phyloP scores from a whole-genome alignment of 1,284 basidiomycete genomes.

The Ustilago shanxiensis region DNA sequence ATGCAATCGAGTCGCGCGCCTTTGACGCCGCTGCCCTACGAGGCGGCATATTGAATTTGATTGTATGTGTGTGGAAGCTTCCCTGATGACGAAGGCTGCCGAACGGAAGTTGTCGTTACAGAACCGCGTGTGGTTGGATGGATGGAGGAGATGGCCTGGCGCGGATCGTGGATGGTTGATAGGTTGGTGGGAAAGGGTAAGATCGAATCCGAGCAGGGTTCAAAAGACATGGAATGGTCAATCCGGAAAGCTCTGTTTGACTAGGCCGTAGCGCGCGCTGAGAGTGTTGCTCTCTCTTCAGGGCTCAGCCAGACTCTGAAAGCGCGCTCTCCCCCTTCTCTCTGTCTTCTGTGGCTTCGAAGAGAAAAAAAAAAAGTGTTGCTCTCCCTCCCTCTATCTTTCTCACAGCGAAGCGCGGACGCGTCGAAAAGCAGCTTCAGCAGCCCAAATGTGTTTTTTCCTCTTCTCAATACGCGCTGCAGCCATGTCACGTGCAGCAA shows the following conservation, averaged over 20 bases:
- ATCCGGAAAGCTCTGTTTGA: background rate
- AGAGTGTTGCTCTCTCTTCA: slow-evolving; percentile 14
- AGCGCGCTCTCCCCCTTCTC: slow-evolving; percentile 6
- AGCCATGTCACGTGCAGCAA: slow-evolving; percentile 25
- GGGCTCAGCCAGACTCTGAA: no score
- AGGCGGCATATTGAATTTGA: slow-evolving; percentile 22
- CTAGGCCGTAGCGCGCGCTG: background rate
- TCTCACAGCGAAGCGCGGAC: background rate
- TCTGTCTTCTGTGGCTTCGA: background rate
- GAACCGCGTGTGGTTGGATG: no score
- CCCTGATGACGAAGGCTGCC: no score
- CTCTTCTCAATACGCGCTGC: slow-evolving; percentile 16
- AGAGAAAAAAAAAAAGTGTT: slow-evolving; percentile 25
- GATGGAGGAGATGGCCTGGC: no score
- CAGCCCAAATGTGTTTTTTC: slow-evolving; percentile 12
- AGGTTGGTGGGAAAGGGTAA: background rate
- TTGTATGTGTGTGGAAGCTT: background rate
- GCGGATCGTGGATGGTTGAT: background rate
- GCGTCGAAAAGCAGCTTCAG: slow-evolving; percentile 2
- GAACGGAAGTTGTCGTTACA: no score
- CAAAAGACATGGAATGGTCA: background rate
- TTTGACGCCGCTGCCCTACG: slow-evolving; percentile 44
- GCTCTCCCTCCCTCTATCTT: slow-evolving; percentile 1
- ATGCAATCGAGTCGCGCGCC: slow-evolving; percentile 45
- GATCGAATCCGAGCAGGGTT: background rate